Conservation (phyloP, 139 green algal species). For the Diplosphaera chodatii region DNA sequence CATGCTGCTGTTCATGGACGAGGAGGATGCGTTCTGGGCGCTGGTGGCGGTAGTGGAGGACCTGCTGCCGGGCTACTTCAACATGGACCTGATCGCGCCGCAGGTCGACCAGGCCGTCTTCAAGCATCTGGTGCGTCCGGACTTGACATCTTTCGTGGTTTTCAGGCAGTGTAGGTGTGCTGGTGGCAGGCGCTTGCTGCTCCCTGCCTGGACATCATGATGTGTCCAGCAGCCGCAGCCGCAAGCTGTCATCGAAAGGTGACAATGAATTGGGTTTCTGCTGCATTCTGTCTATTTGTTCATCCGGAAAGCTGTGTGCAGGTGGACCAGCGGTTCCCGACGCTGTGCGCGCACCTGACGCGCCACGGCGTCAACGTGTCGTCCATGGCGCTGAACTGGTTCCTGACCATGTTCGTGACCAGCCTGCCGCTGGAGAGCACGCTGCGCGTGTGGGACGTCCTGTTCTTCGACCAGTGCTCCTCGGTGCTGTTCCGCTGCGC, state of each 20-base stretch:
- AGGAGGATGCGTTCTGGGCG: slow-evolving; percentile 89
- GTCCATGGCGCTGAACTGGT: slow-evolving; percentile 60
- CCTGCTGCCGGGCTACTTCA: slow-evolving; percentile 74
- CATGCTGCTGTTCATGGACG: slow-evolving; percentile 76
- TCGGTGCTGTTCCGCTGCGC: slow-evolving; percentile 68
- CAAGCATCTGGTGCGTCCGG: slow-evolving; percentile 17
- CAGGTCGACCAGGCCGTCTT: slow-evolving; percentile 41
- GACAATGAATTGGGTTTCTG: too few species aligned
- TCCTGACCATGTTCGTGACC: slow-evolving; percentile 87
- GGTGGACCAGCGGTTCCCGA: slow-evolving; percentile 67
- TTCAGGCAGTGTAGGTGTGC: too few species aligned
- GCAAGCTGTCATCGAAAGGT: too few species aligned
- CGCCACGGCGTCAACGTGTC: slow-evolving; percentile 50
- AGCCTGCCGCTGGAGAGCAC: slow-evolving; percentile 75
- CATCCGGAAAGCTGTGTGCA: too few species aligned
- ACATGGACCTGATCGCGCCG: slow-evolving; percentile 66
- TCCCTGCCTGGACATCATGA: too few species aligned
- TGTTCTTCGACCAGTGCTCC: slow-evolving; percentile 63
- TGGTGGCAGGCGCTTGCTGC: too few species aligned
- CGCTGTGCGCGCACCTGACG: slow-evolving; percentile 48
- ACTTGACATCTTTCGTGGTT: too few species aligned
- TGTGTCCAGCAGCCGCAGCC: too few species aligned
- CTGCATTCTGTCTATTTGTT: too few species aligned
- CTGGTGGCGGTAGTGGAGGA: slow-evolving; percentile 67
- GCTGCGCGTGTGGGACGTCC: slow-evolving; percentile 78